These are phyloP conservation scores for Ceratobasidium sp. DNA, from an alignment of 1,284 basidiomycete genomes.

Conservation along the genomic window DNA sequence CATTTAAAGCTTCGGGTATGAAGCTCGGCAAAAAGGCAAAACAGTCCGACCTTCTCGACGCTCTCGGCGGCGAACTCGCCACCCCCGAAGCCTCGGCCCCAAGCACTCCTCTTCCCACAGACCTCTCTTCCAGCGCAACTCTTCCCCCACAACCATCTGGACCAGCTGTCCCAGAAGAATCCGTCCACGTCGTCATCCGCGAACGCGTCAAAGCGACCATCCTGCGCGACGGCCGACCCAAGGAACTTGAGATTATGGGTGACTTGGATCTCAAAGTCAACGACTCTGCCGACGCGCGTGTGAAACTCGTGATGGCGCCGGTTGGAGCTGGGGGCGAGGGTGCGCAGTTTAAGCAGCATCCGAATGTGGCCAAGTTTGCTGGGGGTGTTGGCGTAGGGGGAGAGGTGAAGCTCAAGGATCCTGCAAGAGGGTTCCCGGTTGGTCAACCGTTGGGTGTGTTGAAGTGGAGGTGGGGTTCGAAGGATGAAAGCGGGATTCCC, in stretches of 20 bases:
- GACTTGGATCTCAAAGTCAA: constrained; percentile 90
- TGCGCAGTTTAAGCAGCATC: constrained; percentile 97
- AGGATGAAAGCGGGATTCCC: constrained; percentile 92
- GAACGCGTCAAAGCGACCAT: constrained; percentile 87
- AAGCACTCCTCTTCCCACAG: constrained; percentile 61
- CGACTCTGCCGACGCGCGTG: constrained; percentile 81
- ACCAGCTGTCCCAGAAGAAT: constrained; percentile 27
- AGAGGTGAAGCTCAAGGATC: constrained; percentile 87
- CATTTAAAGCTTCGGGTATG: constrained; percentile 97
- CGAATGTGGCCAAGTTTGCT: constrained; percentile 90
- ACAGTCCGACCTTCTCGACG: constrained; percentile 87
- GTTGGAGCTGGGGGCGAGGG: constrained; percentile 68
- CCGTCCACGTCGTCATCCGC: constrained; percentile 85
- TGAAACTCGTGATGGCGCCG: constrained; percentile 78
- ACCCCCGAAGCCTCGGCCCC: constrained; percentile 66
- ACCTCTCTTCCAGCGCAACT: constrained; percentile 56
- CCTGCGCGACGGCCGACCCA: constrained; percentile 90
- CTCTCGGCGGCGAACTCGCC: constrained; percentile 83
- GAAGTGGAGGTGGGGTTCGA: constrained; percentile 92
- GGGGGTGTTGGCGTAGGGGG: constrained; percentile 66
- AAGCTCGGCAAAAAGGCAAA: constrained; percentile 97
- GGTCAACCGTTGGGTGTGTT: constrained; percentile 80
- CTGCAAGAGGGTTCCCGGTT: constrained; percentile 87
- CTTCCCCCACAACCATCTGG: constrained; percentile 82
- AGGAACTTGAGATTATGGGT: constrained; percentile 91